Conservation (phyloP, 768 basidiomycete species). For the Peribolospora baueri region DNA sequence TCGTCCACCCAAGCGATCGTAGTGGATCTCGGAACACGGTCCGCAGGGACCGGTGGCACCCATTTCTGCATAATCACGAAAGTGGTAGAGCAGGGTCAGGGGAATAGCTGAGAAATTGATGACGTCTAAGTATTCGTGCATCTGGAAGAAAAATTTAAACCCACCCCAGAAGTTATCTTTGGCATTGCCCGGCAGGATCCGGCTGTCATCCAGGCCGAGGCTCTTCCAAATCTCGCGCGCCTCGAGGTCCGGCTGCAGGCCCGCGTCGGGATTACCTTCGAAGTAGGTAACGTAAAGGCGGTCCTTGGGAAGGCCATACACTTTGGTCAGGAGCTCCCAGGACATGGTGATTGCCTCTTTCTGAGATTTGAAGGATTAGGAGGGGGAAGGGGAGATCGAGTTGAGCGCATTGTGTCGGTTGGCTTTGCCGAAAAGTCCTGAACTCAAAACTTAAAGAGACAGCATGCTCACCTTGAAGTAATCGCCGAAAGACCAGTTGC, state of each 20-base stretch:
- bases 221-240: slow-evolving; percentile 66
- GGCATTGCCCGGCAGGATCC: slow-evolving; percentile 75
- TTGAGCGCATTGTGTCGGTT: background rate
- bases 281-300: slow-evolving; percentile 94
- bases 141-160: slow-evolving; percentile 8
- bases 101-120: background rate
- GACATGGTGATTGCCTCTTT: slow-evolving; percentile 80
- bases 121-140: background rate
- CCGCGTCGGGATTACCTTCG: slow-evolving; percentile 67
- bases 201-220: slow-evolving; percentile 68
- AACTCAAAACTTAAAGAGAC: background rate
- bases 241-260: slow-evolving; percentile 67
- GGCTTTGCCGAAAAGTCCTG: background rate
- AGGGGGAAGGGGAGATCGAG: slow-evolving; percentile 3
- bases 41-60: slow-evolving; percentile 94
- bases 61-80: slow-evolving; percentile 43
- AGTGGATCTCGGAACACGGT: slow-evolving; percentile 94
- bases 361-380: slow-evolving; percentile 22
- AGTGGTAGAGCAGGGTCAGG: background rate
- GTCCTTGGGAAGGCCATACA: slow-evolving; percentile 70
- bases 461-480: slow-evolving; percentile 65
- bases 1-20: slow-evolving; percentile 88
- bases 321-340: slow-evolving; percentile 76
- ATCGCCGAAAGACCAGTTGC: slow-evolving; percentile 99
- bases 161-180: slow-evolving; percentile 99